Evolutionary conservation across 352 stramenopile genomes (phyloP), one percentile per base, ranked within the genome.

Genomic region (Pythium sp.): DNA sequence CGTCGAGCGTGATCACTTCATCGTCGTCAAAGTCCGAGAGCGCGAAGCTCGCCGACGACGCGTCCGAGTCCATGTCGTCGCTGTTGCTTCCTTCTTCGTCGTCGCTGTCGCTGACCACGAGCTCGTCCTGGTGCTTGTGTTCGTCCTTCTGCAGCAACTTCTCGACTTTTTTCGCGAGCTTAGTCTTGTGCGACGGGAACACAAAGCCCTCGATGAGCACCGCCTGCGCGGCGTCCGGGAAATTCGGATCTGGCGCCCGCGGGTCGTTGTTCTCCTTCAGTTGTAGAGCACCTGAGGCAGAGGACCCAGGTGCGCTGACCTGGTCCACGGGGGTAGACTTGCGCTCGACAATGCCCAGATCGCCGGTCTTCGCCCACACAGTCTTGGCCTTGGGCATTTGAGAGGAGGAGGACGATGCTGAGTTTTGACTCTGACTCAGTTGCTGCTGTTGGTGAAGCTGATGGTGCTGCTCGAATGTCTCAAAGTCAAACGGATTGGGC

Each of bases 191-290:
- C 49, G 80, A 76, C 34, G 88, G 88, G 59, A 95, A 95, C 55
- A 94, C 76, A 62, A 92, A 94, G 51, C 88, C 88, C 65, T 95
- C 88, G 41, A 95, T 94, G 22, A 91, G 72, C 55, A 89, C 79
- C 1, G 86, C 83, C 28, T 95, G 82, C 26, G 80, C 60, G 5
- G 71, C 66, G 3, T 78, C 79, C 0, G 84, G 84, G 47, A 94
- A 95, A 26, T 79, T 73, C 24, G 72, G 62, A 9, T 80, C 72
- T 0, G 83, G 82, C 2, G 72, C 68, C 15, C 68, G 70, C 14
- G 74, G 74, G 5, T 67, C 46, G 14, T 43, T 57, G 61, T 88
- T 89, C 57, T 91, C 82, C 55, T 81, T 84, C 30, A 93, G 68
- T 20, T 6, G 62, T 32, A 20, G 72, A 62, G 43, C 43, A 2